phyloP scores from a whole-genome alignment of 345 rosid species.

The Citrus australasica region DNA sequence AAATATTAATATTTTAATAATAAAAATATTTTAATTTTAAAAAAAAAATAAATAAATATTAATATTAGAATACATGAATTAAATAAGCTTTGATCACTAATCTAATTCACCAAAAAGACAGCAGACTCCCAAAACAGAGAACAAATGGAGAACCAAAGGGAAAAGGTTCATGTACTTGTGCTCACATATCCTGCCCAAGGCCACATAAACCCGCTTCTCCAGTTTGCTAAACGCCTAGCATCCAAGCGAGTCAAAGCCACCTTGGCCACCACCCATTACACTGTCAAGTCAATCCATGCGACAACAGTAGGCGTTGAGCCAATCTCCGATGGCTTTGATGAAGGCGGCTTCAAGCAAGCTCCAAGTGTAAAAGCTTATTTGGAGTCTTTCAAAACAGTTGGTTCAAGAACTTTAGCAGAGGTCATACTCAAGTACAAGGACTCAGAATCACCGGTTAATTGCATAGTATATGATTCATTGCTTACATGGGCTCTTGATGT shows the following conservation, averaged over 20 bases:
- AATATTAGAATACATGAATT: no score
- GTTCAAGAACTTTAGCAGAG: slow-evolving; percentile 40
- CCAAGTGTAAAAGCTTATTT: slow-evolving; percentile 26
- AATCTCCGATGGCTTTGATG: slow-evolving; percentile 44
- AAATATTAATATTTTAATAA: no score
- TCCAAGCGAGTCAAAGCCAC: slow-evolving; percentile 36
- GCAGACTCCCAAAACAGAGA: not conserved
- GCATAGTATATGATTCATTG: slow-evolving; percentile 45
- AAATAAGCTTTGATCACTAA: no score
- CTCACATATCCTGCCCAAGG: slow-evolving; percentile 41
- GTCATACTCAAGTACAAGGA: slow-evolving; percentile 31
- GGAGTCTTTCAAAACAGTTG: slow-evolving; percentile 34
- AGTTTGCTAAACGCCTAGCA: slow-evolving; percentile 36
- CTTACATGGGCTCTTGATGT: slow-evolving; percentile 50
- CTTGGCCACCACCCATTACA: slow-evolving; percentile 35
- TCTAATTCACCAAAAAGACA: not conserved
- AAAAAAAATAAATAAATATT: no score
- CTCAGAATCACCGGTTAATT: slow-evolving; percentile 27
- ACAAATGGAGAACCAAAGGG: slow-evolving; percentile 19
- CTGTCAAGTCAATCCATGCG: slow-evolving; percentile 18
- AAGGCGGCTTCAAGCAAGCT: slow-evolving; percentile 35
- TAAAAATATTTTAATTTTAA: no score
- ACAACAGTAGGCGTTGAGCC: slow-evolving; percentile 23
- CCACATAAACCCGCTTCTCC: slow-evolving; percentile 45
- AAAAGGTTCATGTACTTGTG: slow-evolving; percentile 25